phyloP scores from a whole-genome alignment of 1,139 yeast species.

The Debaryomyces coudertii region DNA sequence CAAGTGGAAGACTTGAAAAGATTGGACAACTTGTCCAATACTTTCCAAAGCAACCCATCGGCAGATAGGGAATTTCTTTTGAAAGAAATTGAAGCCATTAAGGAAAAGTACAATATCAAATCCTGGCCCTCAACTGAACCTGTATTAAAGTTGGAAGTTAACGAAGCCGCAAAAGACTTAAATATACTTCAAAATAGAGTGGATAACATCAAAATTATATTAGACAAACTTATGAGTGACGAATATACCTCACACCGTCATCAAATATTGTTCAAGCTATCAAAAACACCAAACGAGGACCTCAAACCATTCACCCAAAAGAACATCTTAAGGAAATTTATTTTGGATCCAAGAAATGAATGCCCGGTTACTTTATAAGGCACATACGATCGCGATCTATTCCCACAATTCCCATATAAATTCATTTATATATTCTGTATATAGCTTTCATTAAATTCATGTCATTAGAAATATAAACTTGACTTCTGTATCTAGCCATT shows the following conservation, averaged over 20 bases:
- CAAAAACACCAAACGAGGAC: constrained; percentile 29
- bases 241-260: constrained; percentile 30
- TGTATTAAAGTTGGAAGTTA: constrained; percentile 36
- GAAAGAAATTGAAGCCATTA: constrained; percentile 50
- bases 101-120: constrained; percentile 54
- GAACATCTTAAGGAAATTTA: constrained; percentile 46
- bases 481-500: not conserved
- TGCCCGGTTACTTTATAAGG: constrained; percentile 32
- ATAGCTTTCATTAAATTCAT: constrained; percentile 3
- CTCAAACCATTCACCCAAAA: constrained; percentile 35
- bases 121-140: constrained; percentile 61
- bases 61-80: constrained; percentile 43
- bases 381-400: not conserved
- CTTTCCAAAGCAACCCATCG: constrained; percentile 35
- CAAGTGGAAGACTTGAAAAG: constrained; percentile 53
- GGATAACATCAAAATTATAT: constrained; percentile 32
- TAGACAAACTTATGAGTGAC: constrained; percentile 36
- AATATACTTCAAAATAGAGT: constrained; percentile 33
- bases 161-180: constrained; percentile 26
- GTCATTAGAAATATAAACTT: constrained; percentile 1
- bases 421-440: constrained; percentile 3
- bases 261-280: constrained; percentile 28
- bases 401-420: not conserved
- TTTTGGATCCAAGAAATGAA: constrained; percentile 40
- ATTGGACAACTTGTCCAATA: constrained; percentile 45